Evolutionary conservation across 176 grass and related monocot species (phyloP).

Genomic region (Musa beccarii): DNA sequence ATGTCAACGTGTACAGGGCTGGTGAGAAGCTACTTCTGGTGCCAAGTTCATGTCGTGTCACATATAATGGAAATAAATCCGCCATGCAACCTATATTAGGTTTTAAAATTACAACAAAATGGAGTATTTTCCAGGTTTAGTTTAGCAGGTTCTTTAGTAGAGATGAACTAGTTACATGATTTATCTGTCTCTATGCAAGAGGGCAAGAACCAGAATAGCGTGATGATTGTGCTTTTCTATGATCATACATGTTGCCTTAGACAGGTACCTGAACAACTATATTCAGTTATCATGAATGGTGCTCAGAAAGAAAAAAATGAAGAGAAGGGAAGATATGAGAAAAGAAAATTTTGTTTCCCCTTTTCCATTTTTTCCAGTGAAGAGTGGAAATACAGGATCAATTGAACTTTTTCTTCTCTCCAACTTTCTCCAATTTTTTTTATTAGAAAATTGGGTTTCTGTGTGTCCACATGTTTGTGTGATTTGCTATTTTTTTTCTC

Average conservation of each 20-base stretch:
- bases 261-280: not conserved
- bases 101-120: not conserved
- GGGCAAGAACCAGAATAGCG: not conserved
- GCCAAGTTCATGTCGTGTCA: not conserved
- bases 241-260: not conserved
- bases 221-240: not conserved
- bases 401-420: too few relatives aligned
- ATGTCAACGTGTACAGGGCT: slow-evolving; percentile 77
- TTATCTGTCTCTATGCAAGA: not conserved
- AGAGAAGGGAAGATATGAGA: too few relatives aligned
- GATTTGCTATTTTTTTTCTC: not conserved
- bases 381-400: not conserved
- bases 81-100: not conserved
- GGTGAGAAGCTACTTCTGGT: slow-evolving; percentile 29
- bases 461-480: not conserved
- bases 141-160: not conserved
- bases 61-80: not conserved
- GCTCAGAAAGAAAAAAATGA: not conserved
- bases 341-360: not conserved
- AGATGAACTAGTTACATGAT: not conserved
- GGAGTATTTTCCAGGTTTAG: not conserved
- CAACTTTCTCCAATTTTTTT: too few relatives aligned
- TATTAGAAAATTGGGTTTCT: too few relatives aligned
- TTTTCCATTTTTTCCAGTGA: too few relatives aligned
- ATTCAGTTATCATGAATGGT: not conserved